phyloP scores from a whole-genome alignment of 208 protist genomes.

The Herpetomonas tarakana region DNA sequence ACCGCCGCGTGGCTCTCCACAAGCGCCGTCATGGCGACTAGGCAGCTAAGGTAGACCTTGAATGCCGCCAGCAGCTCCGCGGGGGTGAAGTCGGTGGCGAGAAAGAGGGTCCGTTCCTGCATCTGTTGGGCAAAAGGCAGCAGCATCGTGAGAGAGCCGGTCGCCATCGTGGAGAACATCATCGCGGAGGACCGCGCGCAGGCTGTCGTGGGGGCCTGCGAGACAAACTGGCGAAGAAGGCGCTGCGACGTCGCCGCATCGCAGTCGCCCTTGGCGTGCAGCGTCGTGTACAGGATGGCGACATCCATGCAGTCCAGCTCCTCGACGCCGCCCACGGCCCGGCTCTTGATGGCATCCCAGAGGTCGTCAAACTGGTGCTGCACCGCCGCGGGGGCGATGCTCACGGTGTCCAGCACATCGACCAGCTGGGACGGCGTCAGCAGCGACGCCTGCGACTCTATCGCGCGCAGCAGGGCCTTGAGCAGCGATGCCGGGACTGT shows the following conservation, averaged over 20 bases:
- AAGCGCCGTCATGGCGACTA: slow-evolving; percentile 36
- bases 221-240: slow-evolving; percentile 36
- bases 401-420: slow-evolving; percentile 21
- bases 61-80: slow-evolving; percentile 75
- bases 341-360: slow-evolving; percentile 14
- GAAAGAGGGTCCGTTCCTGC: slow-evolving; percentile 65
- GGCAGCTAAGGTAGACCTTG: slow-evolving; percentile 48
- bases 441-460: slow-evolving; percentile 28
- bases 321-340: slow-evolving; percentile 19
- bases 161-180: slow-evolving; percentile 50
- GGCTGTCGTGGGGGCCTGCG: slow-evolving; percentile 16
- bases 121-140: slow-evolving; percentile 48
- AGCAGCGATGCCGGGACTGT: slow-evolving; percentile 41
- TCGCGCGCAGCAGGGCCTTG: slow-evolving; percentile 37
- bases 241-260: slow-evolving; percentile 17
- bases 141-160: slow-evolving; percentile 15
- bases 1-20: slow-evolving; percentile 6
- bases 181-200: slow-evolving; percentile 72
- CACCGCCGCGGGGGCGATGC: slow-evolving; percentile 4
- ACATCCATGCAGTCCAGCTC: slow-evolving; percentile 62
- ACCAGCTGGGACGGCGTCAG: slow-evolving; percentile 47
- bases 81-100: slow-evolving; percentile 76
- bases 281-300: slow-evolving; percentile 60
- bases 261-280: slow-evolving; percentile 21
- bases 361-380: slow-evolving; percentile 16